Percentiles rank a stretch among this genome's conserved stretches.
Conservation (phyloP, 352 stramenopile genomes). For the Pilasporangium apinafurcum region DNA sequence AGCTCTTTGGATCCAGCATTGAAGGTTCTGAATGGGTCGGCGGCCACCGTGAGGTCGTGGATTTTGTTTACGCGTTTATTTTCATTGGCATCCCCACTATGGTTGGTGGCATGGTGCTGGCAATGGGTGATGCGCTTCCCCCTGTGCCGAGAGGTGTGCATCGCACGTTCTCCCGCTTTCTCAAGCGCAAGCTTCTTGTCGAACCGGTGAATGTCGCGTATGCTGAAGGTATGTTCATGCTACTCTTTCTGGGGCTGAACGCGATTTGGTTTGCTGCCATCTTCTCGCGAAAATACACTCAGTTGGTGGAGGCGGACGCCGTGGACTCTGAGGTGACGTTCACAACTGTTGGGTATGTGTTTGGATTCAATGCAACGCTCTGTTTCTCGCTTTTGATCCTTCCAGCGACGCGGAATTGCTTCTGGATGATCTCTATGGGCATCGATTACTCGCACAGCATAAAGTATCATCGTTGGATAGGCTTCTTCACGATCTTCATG, state of each 20-base stretch:
- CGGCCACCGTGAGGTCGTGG: conserved; percentile 65
- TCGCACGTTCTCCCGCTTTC: conserved; percentile 67
- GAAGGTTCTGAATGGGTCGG: conserved; percentile 54
- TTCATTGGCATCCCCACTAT: conserved; percentile 71
- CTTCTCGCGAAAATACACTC: conserved; percentile 61
- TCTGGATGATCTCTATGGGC: conserved; percentile 80
- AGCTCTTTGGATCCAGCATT: conserved; percentile 47
- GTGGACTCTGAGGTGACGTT: conserved; percentile 38
- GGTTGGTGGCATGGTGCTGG: conserved; percentile 59
- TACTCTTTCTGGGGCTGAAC: conserved; percentile 73
- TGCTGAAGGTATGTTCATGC: conserved; percentile 57
- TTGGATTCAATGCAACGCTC: conserved; percentile 74
- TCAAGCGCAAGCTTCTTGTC: conserved; percentile 78
- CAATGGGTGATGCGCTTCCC: conserved; percentile 57
- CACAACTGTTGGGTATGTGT: conserved; percentile 42
- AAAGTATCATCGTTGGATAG: conserved; percentile 87
- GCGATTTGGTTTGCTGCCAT: conserved; percentile 75
- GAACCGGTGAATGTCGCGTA: conserved; percentile 72
- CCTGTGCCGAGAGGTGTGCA: conserved; percentile 64
- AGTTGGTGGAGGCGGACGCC: conserved; percentile 38
- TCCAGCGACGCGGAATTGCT: conserved; percentile 64
- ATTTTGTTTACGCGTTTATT: conserved; percentile 68
- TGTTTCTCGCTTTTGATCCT: conserved; percentile 61
- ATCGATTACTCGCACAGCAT: conserved; percentile 85
- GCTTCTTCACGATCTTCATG: conserved; percentile 58